Evolutionary conservation across 225 moss, liverwort and hornwort genomes (phyloP).

Genomic region (Anthoceros angustus): DNA sequence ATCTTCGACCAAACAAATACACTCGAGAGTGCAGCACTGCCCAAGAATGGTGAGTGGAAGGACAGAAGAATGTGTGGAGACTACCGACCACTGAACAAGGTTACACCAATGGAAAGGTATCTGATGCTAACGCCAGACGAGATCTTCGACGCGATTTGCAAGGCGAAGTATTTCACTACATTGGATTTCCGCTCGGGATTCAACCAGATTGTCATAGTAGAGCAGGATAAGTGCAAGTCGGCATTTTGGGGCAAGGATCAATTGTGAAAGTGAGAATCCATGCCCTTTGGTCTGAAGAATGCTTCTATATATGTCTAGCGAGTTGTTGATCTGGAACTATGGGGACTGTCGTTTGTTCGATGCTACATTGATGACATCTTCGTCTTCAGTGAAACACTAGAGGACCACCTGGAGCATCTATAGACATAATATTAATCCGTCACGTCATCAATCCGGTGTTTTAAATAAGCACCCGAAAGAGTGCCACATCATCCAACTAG

Average conservation of each 20-base stretch:
- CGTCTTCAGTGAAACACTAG: not conserved
- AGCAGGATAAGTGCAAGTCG: not conserved
- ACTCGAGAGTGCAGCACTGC: no score
- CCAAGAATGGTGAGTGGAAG: not conserved
- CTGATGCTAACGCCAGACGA: not conserved
- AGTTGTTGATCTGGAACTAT: not conserved
- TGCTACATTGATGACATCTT: slow-evolving; percentile 10
- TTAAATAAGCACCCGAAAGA: no score
- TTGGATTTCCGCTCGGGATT: not conserved
- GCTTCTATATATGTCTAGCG: not conserved
- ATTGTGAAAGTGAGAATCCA: slow-evolving; percentile 3
- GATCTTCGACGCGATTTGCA: not conserved
- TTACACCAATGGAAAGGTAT: not conserved
- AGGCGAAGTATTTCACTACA: not conserved
- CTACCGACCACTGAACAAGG: not conserved
- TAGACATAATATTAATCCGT: no score
- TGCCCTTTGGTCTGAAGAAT: slow-evolving; percentile 6
- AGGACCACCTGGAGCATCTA: not conserved
- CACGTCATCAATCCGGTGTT: no score
- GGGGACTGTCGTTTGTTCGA: not conserved
- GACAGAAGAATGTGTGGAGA: slow-evolving; percentile 6
- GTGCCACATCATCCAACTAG: no score
- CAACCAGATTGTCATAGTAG: not conserved
- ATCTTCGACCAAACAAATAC: no score
- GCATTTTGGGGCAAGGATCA: slow-evolving; percentile 7